Percentiles rank a stretch among this genome's conserved stretches.
Conservation (phyloP, 2,329 filamentous ascomycete species). For the Aspergillus brasiliensis region DNA sequence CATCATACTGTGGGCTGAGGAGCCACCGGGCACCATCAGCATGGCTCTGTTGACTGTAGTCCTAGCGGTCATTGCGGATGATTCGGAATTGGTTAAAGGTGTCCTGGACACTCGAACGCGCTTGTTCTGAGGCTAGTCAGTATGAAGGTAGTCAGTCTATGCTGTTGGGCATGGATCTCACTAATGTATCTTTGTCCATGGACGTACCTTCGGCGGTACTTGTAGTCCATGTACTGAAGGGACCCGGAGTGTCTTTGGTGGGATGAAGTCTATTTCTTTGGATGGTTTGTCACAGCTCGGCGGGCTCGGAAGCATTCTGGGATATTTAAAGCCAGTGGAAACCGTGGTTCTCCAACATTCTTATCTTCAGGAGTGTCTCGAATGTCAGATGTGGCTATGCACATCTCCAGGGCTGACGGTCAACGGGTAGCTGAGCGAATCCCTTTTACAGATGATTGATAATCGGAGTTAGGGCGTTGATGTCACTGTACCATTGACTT, state of each 20-base stretch:
- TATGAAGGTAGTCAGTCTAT: background rate
- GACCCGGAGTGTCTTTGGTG: background rate
- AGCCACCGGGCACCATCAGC: background rate
- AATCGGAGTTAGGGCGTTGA: background rate
- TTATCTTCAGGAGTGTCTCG: slow-evolving; percentile 4
- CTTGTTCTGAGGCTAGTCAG: background rate
- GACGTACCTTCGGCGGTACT: background rate
- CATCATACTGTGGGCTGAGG: background rate
- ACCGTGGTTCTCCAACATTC: background rate
- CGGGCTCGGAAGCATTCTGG: background rate
- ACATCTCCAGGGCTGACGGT: slow-evolving; percentile 15
- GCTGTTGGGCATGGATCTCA: background rate
- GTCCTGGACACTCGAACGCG: background rate
- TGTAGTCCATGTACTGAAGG: background rate
- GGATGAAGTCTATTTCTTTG: background rate
- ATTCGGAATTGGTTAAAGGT: background rate
- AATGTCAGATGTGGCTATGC: slow-evolving; percentile 27
- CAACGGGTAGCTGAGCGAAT: slow-evolving; percentile 11
- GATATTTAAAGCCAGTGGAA: slow-evolving; percentile 1
- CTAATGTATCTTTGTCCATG: background rate
- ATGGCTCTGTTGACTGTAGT: background rate
- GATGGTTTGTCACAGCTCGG: background rate
- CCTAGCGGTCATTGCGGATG: background rate
- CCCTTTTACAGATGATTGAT: slow-evolving; percentile 1
- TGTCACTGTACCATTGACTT: slow-evolving; percentile 5